These are phyloP conservation scores for Thelephora ganbajun DNA, from an alignment of 768 basidiomycete species.

Conservation along the genomic window DNA sequence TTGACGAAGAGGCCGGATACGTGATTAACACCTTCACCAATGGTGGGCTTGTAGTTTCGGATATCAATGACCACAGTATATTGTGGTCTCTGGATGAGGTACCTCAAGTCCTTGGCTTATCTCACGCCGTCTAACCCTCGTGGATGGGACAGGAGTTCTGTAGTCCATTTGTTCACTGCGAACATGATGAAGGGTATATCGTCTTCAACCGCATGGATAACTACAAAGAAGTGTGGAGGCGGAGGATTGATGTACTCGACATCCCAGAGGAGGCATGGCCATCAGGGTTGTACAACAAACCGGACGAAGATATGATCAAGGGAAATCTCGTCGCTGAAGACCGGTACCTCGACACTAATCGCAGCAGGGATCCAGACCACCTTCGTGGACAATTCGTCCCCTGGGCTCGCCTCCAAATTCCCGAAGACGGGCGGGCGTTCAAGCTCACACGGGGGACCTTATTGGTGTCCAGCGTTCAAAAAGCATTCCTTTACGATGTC, in stretches of 20 bases:
- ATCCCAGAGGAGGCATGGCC: no score
- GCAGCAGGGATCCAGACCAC: no score
- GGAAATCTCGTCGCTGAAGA: no score
- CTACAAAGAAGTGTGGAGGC: constrained; percentile 53
- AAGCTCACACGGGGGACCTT: no score
- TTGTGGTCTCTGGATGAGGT: constrained; percentile 58
- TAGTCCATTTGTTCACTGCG: constrained; percentile 48
- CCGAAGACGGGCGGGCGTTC: constrained; percentile 35
- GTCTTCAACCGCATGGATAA: constrained; percentile 49
- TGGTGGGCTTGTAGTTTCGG: constrained; percentile 48
- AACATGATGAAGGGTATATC: constrained; percentile 59
- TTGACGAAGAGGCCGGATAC: constrained; percentile 48
- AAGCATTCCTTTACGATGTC: constrained; percentile 45
- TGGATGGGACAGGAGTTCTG: constrained; percentile 28
- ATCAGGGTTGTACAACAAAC: no score
- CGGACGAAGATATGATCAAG: no score
- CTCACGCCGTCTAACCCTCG: constrained; percentile 6
- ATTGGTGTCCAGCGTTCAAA: constrained; percentile 28
- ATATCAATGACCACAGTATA: constrained; percentile 29
- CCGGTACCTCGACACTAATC: constrained; percentile 7
- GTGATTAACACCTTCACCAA: constrained; percentile 39
- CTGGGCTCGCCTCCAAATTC: constrained; percentile 41
- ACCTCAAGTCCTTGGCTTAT: constrained; percentile 9
- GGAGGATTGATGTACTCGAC: no score
- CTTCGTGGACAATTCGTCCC: constrained; percentile 52